Percentiles rank a stretch among this genome's conserved stretches.
Evolutionary conservation across 2,329 filamentous ascomycete genomes (phyloP).

Genomic region (Keithomyces neogunnii): DNA sequence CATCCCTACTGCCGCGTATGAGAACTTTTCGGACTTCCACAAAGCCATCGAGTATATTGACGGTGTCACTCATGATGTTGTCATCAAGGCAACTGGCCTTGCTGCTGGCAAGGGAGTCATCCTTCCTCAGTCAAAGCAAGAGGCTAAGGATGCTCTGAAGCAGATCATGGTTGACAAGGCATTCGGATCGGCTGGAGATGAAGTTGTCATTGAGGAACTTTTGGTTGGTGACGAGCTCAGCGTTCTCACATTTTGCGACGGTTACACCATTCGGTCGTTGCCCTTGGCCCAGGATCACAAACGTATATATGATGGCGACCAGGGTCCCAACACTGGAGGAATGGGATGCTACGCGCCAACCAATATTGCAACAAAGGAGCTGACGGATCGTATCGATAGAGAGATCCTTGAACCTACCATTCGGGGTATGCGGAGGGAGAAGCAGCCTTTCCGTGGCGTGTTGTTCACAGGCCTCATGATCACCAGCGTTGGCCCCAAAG

Average conservation of each 20-base stretch:
- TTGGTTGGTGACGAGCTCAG: slow-evolving; percentile 86
- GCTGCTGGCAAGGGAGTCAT: slow-evolving; percentile 96
- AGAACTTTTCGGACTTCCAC: slow-evolving; percentile 76
- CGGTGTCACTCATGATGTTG: slow-evolving; percentile 60
- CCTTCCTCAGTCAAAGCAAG: slow-evolving; percentile 70
- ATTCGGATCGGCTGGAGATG: slow-evolving; percentile 78
- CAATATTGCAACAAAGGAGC: slow-evolving; percentile 62
- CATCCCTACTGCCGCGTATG: slow-evolving; percentile 86
- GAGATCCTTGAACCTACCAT: slow-evolving; percentile 86
- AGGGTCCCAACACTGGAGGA: slow-evolving; percentile 88
- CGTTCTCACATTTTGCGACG: slow-evolving; percentile 86
- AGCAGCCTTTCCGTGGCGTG: slow-evolving; percentile 63
- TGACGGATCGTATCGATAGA: slow-evolving; percentile 70
- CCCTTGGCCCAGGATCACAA: slow-evolving; percentile 97
- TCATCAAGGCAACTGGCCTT: slow-evolving; percentile 89
- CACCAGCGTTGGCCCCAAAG: slow-evolving; percentile 69
- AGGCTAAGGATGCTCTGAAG: slow-evolving; percentile 72
- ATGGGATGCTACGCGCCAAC: slow-evolving; percentile 98
- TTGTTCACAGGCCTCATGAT: slow-evolving; percentile 94
- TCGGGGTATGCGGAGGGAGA: slow-evolving; percentile 76
- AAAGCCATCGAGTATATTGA: slow-evolving; percentile 68
- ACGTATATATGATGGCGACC: slow-evolving; percentile 81
- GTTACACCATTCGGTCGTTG: slow-evolving; percentile 71
- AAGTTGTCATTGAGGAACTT: slow-evolving; percentile 94
- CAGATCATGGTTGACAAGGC: slow-evolving; percentile 86